Percentiles rank a stretch among this genome's conserved stretches.
Conservation (phyloP, 2,329 filamentous ascomycete genomes). For the Pseudogymnoascus sp. region DNA sequence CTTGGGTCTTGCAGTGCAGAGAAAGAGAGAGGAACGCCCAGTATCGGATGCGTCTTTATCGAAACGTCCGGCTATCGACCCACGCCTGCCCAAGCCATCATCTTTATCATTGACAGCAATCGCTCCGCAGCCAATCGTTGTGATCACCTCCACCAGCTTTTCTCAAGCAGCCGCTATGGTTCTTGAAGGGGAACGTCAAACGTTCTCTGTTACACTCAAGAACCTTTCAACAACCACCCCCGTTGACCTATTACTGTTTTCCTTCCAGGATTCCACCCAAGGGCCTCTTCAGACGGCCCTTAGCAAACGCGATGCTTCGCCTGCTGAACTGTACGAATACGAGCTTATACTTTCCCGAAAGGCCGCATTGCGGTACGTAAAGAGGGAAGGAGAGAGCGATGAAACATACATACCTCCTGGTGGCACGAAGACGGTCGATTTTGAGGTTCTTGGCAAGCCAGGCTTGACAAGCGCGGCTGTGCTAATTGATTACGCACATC, state of each 20-base stretch:
- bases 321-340: slow-evolving; percentile 77
- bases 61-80: slow-evolving; percentile 35
- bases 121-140: slow-evolving; percentile 67
- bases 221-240: slow-evolving; percentile 67
- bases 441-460: slow-evolving; percentile 81
- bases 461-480: slow-evolving; percentile 73
- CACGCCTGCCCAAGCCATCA: slow-evolving; percentile 41
- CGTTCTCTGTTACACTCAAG: slow-evolving; percentile 71
- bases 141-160: slow-evolving; percentile 69
- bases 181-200: slow-evolving; percentile 77
- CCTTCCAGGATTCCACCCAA: slow-evolving; percentile 84
- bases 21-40: slow-evolving; percentile 27
- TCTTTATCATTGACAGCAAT: slow-evolving; percentile 67
- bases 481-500: slow-evolving; percentile 78
- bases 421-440: slow-evolving; percentile 63
- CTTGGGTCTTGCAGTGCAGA: slow-evolving; percentile 54
- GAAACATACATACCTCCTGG: slow-evolving; percentile 59
- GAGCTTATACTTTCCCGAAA: slow-evolving; percentile 72
- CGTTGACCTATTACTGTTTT: slow-evolving; percentile 79
- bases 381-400: slow-evolving; percentile 42
- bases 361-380: slow-evolving; percentile 57
- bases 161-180: slow-evolving; percentile 86
- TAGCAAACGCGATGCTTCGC: slow-evolving; percentile 67
- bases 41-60: slow-evolving; percentile 28
- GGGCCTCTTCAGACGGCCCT: slow-evolving; percentile 69